Base-by-base conservation (phyloP, 495 filamentous ascomycete species). In the Penicillium coprophilum region DNA sequence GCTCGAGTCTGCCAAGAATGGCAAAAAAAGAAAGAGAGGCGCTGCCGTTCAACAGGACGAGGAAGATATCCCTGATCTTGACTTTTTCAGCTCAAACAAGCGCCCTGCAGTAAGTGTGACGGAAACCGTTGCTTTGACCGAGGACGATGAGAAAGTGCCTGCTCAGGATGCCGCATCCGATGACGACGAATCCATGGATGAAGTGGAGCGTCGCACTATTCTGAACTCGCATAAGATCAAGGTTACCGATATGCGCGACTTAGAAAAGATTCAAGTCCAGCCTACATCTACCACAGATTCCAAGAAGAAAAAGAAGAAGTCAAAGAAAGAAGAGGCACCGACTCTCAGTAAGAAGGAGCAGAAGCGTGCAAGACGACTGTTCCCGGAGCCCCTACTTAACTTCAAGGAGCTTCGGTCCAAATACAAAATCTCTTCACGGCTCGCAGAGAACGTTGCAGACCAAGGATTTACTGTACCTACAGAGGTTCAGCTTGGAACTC, bases 391-490 rank as follows among this genome's bases (percentile, higher is more conserved):
- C 11, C 73, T 98, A 58, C 79, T 79, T 47, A 83, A 88, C 1
- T 96, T 98, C 71, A 74, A 76, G 41, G 82, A 95, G 60, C 76
- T 97, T 43, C 80, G 81, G 23, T 71, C 80, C 34, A 72, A 72
- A 21, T 96, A 93, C 70, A 82, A 80, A 27, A 82, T 96, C 19
- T 86, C 87, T 2, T 74, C 76, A 20, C 78, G 85, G 28, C 71
- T 99, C 40, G 84, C 83, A 10, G 84, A 85, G 52, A 99, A 97
- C 62, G 74, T 99, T n/a, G 73, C 78, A 13, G 79, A 81, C 13
- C 90, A 97, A 73, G 92, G 90, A 11, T 97, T 96, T 66, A 81
- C 78, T 4, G 77, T 88, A 54, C 92, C 94, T 27, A 99, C 93
- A 3, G 92, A 97, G 73, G 92, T 99, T 20, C 94, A 99, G 63